Conservation (phyloP, 768 basidiomycete genomes). For the Suillus subaureus region DNA sequence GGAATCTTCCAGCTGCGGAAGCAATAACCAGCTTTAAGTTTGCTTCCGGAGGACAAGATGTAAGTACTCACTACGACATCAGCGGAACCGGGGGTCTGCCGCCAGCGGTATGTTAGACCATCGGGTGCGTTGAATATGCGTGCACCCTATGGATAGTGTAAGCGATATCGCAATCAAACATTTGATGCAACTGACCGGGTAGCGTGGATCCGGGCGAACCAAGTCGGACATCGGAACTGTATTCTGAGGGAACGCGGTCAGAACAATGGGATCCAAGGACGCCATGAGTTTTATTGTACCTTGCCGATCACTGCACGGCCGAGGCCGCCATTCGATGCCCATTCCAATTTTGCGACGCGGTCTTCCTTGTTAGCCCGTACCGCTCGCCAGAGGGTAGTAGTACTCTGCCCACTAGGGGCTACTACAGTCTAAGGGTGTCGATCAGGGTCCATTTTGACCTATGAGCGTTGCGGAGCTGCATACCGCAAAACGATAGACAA, state of each 20-base stretch:
- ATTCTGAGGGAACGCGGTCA: conserved; percentile 49
- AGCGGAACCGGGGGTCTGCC: conserved; percentile 58
- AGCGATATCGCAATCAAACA: conserved; percentile 12
- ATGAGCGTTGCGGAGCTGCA: conserved; percentile 23
- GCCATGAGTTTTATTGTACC: conserved; percentile 42
- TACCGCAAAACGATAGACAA: conserved; percentile 82
- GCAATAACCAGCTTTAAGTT: conserved; percentile 12
- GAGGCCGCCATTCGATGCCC: conserved; percentile 80
- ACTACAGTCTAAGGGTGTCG: conserved; percentile 57
- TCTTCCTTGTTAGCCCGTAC: conserved; percentile 86
- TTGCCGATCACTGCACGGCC: conserved; percentile 87
- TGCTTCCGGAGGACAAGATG: conserved; percentile 8
- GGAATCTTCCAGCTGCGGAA: conserved; percentile 68
- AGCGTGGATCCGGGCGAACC: conserved; percentile 65
- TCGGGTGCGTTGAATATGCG: conserved; percentile 84
- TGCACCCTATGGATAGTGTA: conserved; percentile 45
- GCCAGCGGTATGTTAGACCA: conserved; percentile 79
- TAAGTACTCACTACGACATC: conserved; percentile 59
- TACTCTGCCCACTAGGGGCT: conserved; percentile 61
- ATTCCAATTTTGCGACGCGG: conserved; percentile 86
- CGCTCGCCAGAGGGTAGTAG: conserved; percentile 80
- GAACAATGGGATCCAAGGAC: conserved; percentile 18
- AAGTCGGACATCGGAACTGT: conserved; percentile 83
- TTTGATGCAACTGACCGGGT: conserved; percentile 49
- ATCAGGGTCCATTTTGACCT: conserved; percentile 29